Evolutionary conservation across 2,329 filamentous ascomycete species (phyloP).

Genomic region (Neoarthrinium moseri): DNA sequence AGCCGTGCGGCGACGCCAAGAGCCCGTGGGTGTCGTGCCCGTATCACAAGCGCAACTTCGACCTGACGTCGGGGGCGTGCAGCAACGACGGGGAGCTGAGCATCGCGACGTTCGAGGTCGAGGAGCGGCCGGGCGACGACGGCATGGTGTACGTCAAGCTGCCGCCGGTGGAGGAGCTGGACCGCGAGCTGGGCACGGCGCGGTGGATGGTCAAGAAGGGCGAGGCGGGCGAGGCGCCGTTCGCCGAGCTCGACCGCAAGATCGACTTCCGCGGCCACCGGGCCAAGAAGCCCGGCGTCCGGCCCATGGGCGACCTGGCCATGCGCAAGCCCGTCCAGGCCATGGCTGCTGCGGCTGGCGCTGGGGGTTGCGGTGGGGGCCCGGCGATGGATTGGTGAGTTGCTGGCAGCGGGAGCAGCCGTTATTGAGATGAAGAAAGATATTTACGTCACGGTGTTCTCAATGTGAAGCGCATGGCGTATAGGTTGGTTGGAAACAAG

Average conservation of each 20-base stretch:
- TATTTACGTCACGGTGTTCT: no score
- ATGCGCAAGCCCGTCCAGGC: constrained; percentile 38
- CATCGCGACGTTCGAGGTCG: constrained; percentile 78
- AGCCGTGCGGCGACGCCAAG: constrained; percentile 14
- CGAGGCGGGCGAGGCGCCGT: constrained; percentile 45
- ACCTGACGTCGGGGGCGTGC: constrained; percentile 71
- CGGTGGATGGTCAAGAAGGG: constrained; percentile 77
- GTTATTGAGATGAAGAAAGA: no score
- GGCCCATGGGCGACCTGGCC: constrained; percentile 27
- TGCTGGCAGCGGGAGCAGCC: no score
- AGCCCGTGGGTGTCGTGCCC: constrained; percentile 83
- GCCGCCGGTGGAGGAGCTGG: constrained; percentile 77
- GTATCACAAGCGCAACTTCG: constrained; percentile 87
- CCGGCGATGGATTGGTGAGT: constrained; percentile 48
- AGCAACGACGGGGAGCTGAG: constrained; percentile 72
- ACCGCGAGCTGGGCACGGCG: constrained; percentile 72
- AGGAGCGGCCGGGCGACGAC: constrained; percentile 70
- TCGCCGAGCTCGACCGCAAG: constrained; percentile 45
- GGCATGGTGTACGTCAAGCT: constrained; percentile 79
- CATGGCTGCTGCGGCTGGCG: constrained; percentile 28
- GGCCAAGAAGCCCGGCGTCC: constrained; percentile 40
- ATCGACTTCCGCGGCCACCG: constrained; percentile 43
- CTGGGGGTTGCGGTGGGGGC: constrained; percentile 32
- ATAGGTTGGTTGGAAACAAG: no score
- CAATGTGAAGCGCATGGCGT: no score